Conservation (phyloP, 495 filamentous ascomycete genomes). For the Hypoxylon crocopeplum region DNA sequence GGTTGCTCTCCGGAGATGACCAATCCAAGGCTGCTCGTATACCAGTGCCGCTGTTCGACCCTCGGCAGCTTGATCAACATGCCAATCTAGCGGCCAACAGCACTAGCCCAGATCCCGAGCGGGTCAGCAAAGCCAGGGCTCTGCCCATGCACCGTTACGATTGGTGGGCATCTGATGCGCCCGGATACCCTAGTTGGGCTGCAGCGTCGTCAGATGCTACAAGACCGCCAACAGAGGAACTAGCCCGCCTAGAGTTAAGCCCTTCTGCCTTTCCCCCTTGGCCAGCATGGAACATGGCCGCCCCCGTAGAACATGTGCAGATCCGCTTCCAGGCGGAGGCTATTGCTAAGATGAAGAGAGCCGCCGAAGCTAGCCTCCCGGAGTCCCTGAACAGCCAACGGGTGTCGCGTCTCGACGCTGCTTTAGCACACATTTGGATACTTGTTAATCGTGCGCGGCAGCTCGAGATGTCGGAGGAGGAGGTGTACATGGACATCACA, state of each 20-base stretch:
- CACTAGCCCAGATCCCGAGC: slow-evolving; percentile 30
- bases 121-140: slow-evolving; percentile 30
- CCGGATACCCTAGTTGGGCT: slow-evolving; percentile 39
- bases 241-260: slow-evolving; percentile 22
- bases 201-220: slow-evolving; percentile 26
- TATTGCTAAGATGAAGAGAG: slow-evolving; percentile 32
- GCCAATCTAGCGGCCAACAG: slow-evolving; percentile 37
- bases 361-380: slow-evolving; percentile 34
- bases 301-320: slow-evolving; percentile 38
- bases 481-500: slow-evolving; percentile 43
- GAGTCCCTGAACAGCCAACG: slow-evolving; percentile 21
- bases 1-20: slow-evolving; percentile 4
- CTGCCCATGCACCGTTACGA: slow-evolving; percentile 49
- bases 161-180: slow-evolving; percentile 39
- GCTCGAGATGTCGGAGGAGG: slow-evolving; percentile 24
- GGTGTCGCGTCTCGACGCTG: slow-evolving; percentile 46
- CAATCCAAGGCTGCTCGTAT: background rate
- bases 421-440: slow-evolving; percentile 50
- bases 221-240: slow-evolving; percentile 25
- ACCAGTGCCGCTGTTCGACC: slow-evolving; percentile 43
- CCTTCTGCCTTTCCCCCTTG: slow-evolving; percentile 45
- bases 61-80: slow-evolving; percentile 38
- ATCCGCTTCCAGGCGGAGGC: slow-evolving; percentile 42
- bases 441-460: slow-evolving; percentile 45
- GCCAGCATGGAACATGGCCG: slow-evolving; percentile 43